Evolutionary conservation across 345 rosid genomes (phyloP).

Genomic region (Populus ilicifolia): DNA sequence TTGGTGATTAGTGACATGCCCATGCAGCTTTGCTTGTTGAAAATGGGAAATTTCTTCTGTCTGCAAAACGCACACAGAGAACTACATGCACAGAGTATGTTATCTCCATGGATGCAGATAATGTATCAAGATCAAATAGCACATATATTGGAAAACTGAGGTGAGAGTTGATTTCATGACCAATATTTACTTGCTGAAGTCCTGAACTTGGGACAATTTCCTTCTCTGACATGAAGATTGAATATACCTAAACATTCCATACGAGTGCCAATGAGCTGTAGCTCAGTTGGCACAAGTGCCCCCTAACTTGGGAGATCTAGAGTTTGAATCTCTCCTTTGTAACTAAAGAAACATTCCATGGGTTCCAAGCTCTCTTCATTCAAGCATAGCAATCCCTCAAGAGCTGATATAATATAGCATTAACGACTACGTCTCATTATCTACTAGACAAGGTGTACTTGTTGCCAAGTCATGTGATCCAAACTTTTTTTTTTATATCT

Average conservation of each 20-base stretch:
- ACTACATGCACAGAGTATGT: constrained; percentile 90
- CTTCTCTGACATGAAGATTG: neutral
- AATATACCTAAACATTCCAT: neutral
- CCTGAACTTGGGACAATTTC: neutral
- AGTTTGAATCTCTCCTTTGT: no score
- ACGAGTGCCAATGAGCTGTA: neutral
- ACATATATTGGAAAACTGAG: constrained; percentile 87
- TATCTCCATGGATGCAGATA: constrained; percentile 83
- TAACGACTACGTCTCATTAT: neutral
- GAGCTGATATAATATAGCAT: neutral
- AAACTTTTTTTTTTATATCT: neutral
- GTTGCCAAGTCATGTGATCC: neutral
- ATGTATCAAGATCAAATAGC: constrained; percentile 79
- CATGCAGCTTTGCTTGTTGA: constrained; percentile 73
- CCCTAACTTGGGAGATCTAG: no score
- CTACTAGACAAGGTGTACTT: neutral
- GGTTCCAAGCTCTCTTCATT: neutral
- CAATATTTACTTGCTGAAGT: neutral
- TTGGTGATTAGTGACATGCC: neutral
- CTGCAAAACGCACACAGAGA: constrained; percentile 83
- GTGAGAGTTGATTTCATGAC: constrained; percentile 26
- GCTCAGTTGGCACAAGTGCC: no score
- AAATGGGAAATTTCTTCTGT: constrained; percentile 91
- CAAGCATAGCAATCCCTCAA: neutral
- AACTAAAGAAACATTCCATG: neutral